phyloP scores from a whole-genome alignment of 768 basidiomycete genomes.

The Psilocybe subaeruginosa region DNA sequence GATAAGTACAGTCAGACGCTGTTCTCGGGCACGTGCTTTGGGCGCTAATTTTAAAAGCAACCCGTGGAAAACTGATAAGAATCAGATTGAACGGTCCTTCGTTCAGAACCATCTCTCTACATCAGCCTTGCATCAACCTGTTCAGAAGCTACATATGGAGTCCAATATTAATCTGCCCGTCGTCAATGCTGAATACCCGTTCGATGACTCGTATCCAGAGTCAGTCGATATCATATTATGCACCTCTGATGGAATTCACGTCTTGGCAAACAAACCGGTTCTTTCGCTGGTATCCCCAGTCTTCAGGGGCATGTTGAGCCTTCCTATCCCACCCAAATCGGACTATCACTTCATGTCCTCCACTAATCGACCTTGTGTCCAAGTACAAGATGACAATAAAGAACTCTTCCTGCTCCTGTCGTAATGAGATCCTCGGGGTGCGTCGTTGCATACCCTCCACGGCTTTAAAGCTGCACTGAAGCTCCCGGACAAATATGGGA shows the following conservation, averaged over 20 bases:
- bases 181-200: slow-evolving; percentile 2
- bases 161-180: neutral
- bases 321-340: slow-evolving; percentile 11
- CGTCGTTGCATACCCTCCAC: neutral
- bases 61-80: too few species aligned
- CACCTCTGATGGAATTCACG: slow-evolving; percentile 33
- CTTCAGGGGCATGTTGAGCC: slow-evolving; percentile 32
- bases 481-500: slow-evolving; percentile 3
- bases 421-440: neutral
- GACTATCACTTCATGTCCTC: neutral
- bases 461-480: neutral
- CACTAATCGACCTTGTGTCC: neutral
- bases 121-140: too few species aligned
- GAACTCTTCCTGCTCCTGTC: neutral
- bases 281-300: slow-evolving; percentile 32
- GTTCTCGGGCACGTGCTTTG: neutral
- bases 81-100: neutral
- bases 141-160: neutral
- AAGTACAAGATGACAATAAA: neutral
- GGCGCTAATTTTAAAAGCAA: neutral
- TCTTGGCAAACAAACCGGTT: slow-evolving; percentile 28
- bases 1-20: neutral
- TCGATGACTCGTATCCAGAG: slow-evolving; percentile 18
- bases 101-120: neutral
- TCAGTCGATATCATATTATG: slow-evolving; percentile 26